These are phyloP conservation scores for Poteriospumella lacustris DNA, from an alignment of 108 stramenopile species.

Conservation along the genomic window DNA sequence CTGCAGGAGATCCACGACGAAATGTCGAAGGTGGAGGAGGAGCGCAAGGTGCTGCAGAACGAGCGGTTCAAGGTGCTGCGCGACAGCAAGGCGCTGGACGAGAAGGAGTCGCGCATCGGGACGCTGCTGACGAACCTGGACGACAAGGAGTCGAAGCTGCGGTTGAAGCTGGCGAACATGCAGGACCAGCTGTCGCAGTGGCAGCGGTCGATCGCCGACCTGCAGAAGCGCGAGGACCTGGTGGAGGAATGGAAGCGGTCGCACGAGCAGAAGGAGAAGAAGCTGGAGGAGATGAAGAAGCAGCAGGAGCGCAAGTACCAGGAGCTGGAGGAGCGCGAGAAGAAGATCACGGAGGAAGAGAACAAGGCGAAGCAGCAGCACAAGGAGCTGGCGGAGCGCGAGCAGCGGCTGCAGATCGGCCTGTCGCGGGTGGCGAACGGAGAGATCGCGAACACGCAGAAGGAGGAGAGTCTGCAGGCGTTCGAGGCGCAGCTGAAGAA, in stretches of 20 bases:
- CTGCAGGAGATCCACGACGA: conserved; percentile 3
- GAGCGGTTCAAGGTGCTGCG: not conserved
- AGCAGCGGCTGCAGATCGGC: conserved; percentile 1
- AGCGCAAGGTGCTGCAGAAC: not conserved
- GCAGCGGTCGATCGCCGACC: conserved; percentile 23
- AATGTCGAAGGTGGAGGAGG: not conserved
- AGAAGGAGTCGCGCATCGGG: conserved; percentile 15
- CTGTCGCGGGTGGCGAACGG: conserved; percentile 2
- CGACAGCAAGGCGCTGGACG: not conserved
- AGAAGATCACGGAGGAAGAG: not conserved
- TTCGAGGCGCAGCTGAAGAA: not conserved
- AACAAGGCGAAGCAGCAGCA: not conserved
- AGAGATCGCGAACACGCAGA: not conserved
- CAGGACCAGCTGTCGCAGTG: conserved; percentile 14
- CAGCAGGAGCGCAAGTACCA: conserved; percentile 5
- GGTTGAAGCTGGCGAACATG: not conserved
- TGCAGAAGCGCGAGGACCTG: conserved; percentile 2
- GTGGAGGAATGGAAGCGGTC: conserved; percentile 20
- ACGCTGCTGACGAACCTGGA: conserved; percentile 1
- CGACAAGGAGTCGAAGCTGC: not conserved
- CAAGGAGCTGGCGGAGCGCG: not conserved
- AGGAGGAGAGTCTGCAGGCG: not conserved
- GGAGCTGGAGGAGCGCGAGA: conserved; percentile 5
- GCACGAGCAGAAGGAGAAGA: conserved; percentile 12
- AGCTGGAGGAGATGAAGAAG: not conserved